These are phyloP conservation scores for Collybia sp. DNA, from an alignment of 768 basidiomycete genomes.

Conservation along the genomic window DNA sequence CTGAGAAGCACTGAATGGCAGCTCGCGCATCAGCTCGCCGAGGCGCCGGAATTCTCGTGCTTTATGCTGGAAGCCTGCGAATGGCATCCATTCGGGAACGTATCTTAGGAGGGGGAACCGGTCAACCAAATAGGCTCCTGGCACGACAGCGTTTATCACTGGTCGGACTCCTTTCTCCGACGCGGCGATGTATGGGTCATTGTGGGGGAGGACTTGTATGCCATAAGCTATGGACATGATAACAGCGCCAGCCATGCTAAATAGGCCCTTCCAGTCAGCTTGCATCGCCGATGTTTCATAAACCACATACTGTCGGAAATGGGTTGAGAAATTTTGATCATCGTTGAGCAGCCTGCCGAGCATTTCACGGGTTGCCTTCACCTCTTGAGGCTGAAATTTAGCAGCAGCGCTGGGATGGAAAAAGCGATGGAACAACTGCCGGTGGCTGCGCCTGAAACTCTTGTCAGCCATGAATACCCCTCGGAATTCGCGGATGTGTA, in stretches of 20 bases:
- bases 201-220: constrained; percentile 10
- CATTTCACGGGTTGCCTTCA: constrained; percentile 10
- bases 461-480: not conserved
- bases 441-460: constrained; percentile 11
- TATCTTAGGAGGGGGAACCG: constrained; percentile 8
- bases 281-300: not conserved
- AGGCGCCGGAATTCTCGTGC: constrained; percentile 9
- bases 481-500: not conserved
- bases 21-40: constrained; percentile 11
- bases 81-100: constrained; percentile 13
- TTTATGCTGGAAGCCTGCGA: constrained; percentile 11
- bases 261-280: not conserved
- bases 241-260: constrained; percentile 18
- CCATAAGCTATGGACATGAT: constrained; percentile 17
- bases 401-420: constrained; percentile 12
- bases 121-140: constrained; percentile 15
- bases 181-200: constrained; percentile 18
- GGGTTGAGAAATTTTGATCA: constrained; percentile 9
- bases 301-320: constrained; percentile 14
- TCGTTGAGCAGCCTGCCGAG: constrained; percentile 12
- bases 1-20: constrained; percentile 14
- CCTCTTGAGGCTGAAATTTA: constrained; percentile 12
- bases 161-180: constrained; percentile 11
- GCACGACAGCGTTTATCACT: constrained; percentile 9
- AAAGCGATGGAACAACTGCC: constrained; percentile 13